These are phyloP conservation scores for Dryadomyces quercus-mongolicae DNA, from an alignment of 2,329 filamentous ascomycete genomes.

Conservation along the genomic window DNA sequence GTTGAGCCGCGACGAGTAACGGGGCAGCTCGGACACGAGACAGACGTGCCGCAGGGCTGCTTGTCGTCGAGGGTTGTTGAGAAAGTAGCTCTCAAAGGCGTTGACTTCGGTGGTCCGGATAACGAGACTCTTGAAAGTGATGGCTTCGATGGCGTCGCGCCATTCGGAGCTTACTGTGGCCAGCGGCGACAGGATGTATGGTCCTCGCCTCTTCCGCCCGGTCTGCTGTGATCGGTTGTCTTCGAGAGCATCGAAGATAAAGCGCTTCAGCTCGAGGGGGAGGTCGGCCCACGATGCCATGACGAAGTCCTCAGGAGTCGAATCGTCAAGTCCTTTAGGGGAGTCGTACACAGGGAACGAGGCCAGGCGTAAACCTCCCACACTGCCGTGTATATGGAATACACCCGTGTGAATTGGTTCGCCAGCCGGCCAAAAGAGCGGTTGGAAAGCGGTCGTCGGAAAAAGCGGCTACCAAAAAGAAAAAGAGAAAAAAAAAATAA, in stretches of 20 bases:
- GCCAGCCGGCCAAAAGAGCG: too few relatives aligned
- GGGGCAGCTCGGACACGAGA: slow-evolving; percentile 14
- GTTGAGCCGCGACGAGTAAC: slow-evolving; percentile 11
- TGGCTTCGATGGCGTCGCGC: slow-evolving; percentile 15
- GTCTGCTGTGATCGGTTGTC: too few relatives aligned
- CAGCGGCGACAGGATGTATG: slow-evolving; percentile 4
- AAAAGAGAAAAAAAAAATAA: neutral
- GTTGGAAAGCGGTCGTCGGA: neutral
- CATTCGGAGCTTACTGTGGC: slow-evolving; percentile 17
- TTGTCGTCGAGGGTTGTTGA: slow-evolving; percentile 11
- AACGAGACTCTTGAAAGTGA: slow-evolving; percentile 14
- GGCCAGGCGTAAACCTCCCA: too few relatives aligned
- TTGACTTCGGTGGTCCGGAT: slow-evolving; percentile 11
- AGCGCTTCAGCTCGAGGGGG: slow-evolving; percentile 8
- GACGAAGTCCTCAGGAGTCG: too few relatives aligned
- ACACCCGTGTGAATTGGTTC: neutral
- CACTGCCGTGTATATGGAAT: neutral
- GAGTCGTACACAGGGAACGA: too few relatives aligned
- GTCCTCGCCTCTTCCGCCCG: neutral
- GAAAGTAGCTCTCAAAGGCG: slow-evolving; percentile 13
- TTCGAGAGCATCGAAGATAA: slow-evolving; percentile 7
- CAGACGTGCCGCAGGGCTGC: slow-evolving; percentile 13
- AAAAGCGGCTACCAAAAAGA: neutral
- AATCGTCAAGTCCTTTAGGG: too few relatives aligned
- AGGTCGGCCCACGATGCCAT: slow-evolving; percentile 3